Percentiles rank a stretch among this genome's conserved stretches.
phyloP scores from a whole-genome alignment of 129 eudicot species.

The Escallonia rubra region DNA sequence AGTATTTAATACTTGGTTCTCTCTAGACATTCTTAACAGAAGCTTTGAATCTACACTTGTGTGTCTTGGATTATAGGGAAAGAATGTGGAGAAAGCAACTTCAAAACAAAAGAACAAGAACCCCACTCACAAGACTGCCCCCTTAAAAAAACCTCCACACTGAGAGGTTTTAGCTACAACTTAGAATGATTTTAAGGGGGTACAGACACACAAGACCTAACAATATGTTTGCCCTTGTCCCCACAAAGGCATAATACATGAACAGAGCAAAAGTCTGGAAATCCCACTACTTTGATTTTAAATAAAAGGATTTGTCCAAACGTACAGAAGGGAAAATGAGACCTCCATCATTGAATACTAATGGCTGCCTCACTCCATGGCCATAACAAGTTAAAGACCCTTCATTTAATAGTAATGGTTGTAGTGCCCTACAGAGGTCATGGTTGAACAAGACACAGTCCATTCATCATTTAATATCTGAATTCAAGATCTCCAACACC shows the following conservation, averaged over 20 bases:
- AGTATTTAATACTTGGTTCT: constrained; percentile 1
- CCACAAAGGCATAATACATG: constrained; percentile 16
- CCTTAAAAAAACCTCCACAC: constrained; percentile 1
- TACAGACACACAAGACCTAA: constrained; percentile 19
- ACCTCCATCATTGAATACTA: constrained; percentile 8
- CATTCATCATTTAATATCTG: constrained; percentile 31
- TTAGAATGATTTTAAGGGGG: constrained; percentile 14
- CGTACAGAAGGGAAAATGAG: neutral
- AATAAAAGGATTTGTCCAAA: neutral
- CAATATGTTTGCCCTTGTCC: constrained; percentile 12
- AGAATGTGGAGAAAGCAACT: constrained; percentile 33
- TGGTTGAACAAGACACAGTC: constrained; percentile 33
- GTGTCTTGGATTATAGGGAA: constrained; percentile 16
- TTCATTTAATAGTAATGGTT: constrained; percentile 17
- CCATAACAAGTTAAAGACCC: constrained; percentile 20
- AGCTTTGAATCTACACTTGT: neutral
- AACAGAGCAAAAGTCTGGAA: neutral
- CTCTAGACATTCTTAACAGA: constrained; percentile 2
- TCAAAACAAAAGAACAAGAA: constrained; percentile 5
- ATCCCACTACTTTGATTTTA: neutral
- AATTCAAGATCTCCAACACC: constrained; percentile 33
- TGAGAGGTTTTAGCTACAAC: constrained; percentile 4
- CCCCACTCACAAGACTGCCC: constrained; percentile 7
- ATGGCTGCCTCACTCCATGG: constrained; percentile 12
- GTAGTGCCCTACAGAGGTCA: constrained; percentile 26